Evolutionary conservation across 2,329 filamentous ascomycete species (phyloP).

Genomic region (Verticillium dahliae): DNA sequence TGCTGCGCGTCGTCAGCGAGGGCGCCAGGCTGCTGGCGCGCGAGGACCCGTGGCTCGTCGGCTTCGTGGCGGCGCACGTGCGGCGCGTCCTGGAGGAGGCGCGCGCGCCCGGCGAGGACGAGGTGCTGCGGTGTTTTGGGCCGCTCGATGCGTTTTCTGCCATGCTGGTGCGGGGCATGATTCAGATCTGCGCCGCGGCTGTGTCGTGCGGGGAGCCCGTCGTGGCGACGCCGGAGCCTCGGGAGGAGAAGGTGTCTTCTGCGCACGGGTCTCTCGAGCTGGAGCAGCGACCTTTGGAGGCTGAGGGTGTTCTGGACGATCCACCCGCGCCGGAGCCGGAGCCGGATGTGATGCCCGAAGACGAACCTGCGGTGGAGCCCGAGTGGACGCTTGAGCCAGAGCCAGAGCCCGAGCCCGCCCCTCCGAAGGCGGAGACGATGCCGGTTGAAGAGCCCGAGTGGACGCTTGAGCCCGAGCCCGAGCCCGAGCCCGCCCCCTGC

Average conservation of each 20-base stretch:
- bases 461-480: neutral
- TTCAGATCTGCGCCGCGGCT: neutral
- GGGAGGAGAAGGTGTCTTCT: neutral
- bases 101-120: neutral
- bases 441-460: neutral
- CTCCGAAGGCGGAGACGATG: neutral
- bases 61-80: neutral
- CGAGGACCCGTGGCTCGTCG: slow-evolving; percentile 2
- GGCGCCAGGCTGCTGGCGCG: neutral
- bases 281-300: neutral
- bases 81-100: neutral
- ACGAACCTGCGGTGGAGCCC: neutral
- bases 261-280: too few species aligned
- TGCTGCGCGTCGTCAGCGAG: neutral
- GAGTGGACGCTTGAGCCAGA: neutral
- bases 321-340: neutral
- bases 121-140: neutral
- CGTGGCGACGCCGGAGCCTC: neutral
- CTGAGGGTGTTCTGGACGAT: neutral
- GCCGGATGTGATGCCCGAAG: neutral
- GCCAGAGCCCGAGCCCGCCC: too few species aligned
- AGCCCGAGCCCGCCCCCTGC: neutral
- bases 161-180: neutral
- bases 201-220: too few species aligned
- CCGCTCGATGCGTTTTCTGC: neutral